These are phyloP conservation scores for Ceratocystis cacaofunesta DNA, from an alignment of 2,329 filamentous ascomycete genomes.

Conservation along the genomic window DNA sequence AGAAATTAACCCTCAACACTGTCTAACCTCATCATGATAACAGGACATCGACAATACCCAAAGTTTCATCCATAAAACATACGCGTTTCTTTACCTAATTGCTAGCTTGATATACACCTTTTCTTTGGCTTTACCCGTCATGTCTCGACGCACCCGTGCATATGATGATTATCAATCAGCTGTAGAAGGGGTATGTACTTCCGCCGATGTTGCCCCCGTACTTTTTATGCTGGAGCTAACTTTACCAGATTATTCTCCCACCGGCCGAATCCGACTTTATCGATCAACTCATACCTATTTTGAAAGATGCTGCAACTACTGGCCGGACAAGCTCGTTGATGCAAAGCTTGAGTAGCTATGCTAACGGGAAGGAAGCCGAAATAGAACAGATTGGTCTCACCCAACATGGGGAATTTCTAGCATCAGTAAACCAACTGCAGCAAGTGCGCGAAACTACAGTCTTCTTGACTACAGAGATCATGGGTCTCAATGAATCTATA, in stretches of 20 bases:
- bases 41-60: background rate
- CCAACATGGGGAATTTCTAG: conserved; percentile 92
- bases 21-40: too few species aligned
- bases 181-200: conserved; percentile 29
- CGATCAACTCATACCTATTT: conserved; percentile 84
- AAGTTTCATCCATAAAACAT: background rate
- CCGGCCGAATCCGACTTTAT: conserved; percentile 87
- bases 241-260: conserved; percentile 68
- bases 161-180: conserved; percentile 34
- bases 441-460: conserved; percentile 83
- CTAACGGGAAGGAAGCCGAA: conserved; percentile 71
- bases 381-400: conserved; percentile 91
- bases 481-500: conserved; percentile 86
- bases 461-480: conserved; percentile 72
- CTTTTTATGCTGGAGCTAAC: conserved; percentile 5
- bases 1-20: too few species aligned
- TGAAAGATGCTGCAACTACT: conserved; percentile 75
- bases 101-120: too few species aligned
- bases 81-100: too few species aligned
- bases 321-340: conserved; percentile 13
- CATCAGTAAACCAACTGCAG: conserved; percentile 87
- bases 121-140: conserved; percentile 18
- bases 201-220: conserved; percentile 18
- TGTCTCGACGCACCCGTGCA: conserved; percentile 32
- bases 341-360: conserved; percentile 42